phyloP scores from a whole-genome alignment of 306 rosid genomes.

The Senna tora region DNA sequence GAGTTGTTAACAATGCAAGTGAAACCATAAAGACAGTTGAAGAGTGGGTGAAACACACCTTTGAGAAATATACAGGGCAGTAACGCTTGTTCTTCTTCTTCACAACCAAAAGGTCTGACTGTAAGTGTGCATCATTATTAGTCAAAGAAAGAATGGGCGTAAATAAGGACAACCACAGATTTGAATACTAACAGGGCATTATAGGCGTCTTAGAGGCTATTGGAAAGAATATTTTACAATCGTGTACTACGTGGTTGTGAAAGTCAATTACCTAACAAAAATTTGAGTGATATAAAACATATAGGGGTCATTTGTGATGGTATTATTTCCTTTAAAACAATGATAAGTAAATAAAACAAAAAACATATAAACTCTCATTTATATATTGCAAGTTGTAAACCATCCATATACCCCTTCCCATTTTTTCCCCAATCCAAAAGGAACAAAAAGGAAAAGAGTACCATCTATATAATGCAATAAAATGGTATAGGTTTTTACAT shows the following conservation, averaged over 20 bases:
- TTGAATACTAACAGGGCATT: not conserved
- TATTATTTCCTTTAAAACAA: not conserved
- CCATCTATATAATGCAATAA: not conserved
- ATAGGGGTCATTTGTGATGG: slow-evolving; percentile 7
- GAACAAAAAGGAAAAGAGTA: not conserved
- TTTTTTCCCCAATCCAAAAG: slow-evolving; percentile 20
- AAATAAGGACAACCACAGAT: not conserved
- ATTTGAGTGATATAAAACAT: slow-evolving; percentile 19
- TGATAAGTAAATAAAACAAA: slow-evolving; percentile 18
- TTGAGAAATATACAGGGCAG: slow-evolving; percentile 88
- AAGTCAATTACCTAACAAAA: slow-evolving; percentile 13
- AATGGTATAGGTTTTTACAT: not conserved
- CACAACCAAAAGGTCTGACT: slow-evolving; percentile 91
- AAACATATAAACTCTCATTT: not conserved
- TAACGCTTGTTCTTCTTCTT: slow-evolving; percentile 92
- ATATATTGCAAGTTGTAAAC: not conserved
- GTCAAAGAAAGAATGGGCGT: slow-evolving; percentile 15
- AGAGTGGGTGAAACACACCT: slow-evolving; percentile 65
- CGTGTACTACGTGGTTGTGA: not conserved
- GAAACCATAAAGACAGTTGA: slow-evolving; percentile 29
- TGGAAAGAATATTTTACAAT: not conserved
- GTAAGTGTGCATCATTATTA: slow-evolving; percentile 43
- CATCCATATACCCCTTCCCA: not conserved
- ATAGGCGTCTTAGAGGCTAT: not conserved
- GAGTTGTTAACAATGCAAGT: slow-evolving; percentile 25